A percentile compares a stretch with the other conserved stretches of the same genome.
phyloP scores from a whole-genome alignment of 2,329 filamentous ascomycete genomes.

The Balansia obtecta region DNA sequence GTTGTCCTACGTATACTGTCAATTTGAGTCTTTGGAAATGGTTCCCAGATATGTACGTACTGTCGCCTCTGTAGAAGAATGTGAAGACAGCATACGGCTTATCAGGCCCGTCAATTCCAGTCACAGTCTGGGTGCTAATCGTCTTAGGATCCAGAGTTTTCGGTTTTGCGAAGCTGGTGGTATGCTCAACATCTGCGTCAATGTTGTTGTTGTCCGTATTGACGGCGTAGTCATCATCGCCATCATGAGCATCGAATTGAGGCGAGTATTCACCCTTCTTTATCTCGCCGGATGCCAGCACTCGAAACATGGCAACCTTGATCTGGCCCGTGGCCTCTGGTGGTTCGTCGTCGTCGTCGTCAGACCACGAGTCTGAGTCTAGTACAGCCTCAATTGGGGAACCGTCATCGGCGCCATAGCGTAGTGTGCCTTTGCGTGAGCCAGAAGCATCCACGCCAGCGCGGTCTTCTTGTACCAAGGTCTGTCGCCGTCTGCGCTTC shows the following conservation, averaged over 20 bases:
- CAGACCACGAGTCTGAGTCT: conserved; percentile 64
- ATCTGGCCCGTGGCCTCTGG: conserved; percentile 95
- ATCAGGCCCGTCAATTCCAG: conserved; percentile 88
- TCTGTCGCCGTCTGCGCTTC: conserved; percentile 53
- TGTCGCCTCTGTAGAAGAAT: conserved; percentile 92
- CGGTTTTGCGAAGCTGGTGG: conserved; percentile 92
- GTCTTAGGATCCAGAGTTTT: conserved; percentile 93
- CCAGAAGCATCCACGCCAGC: conserved; percentile 23
- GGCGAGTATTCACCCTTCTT: conserved; percentile 97
- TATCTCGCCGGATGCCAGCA: conserved; percentile 90
- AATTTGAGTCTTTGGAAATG: neutral
- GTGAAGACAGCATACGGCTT: conserved; percentile 96
- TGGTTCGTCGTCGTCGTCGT: conserved; percentile 75
- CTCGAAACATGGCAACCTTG: conserved; percentile 92
- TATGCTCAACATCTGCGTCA: conserved; percentile 85
- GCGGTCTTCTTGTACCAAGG: conserved; percentile 28
- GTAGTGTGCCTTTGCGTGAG: conserved; percentile 45
- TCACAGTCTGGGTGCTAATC: conserved; percentile 98
- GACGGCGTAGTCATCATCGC: conserved; percentile 59
- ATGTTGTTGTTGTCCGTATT: conserved; percentile 41
- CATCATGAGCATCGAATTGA: conserved; percentile 93
- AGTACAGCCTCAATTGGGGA: conserved; percentile 58
- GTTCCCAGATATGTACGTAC: conserved; percentile 41
- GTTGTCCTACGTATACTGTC: conserved; percentile 52
- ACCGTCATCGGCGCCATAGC: conserved; percentile 67